Evolutionary conservation across 495 filamentous ascomycete genomes (phyloP).

Genomic region (Clohesyomyces aquaticus): DNA sequence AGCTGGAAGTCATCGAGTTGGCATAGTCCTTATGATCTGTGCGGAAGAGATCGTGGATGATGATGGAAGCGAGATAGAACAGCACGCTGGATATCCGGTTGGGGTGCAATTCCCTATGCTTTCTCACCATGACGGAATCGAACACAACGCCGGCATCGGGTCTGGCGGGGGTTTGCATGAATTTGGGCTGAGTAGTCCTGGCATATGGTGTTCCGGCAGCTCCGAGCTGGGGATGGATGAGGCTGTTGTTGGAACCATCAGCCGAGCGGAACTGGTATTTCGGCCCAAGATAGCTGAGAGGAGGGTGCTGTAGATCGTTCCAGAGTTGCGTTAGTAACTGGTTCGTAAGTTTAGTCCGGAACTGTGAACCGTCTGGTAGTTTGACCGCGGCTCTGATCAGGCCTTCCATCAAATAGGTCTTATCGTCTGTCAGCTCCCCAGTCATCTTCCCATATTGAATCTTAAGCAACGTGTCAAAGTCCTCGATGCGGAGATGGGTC

Average conservation of each 20-base stretch:
- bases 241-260: constrained; percentile 72
- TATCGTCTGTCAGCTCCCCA: constrained; percentile 46
- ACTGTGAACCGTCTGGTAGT: constrained; percentile 59
- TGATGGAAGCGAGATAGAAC: constrained; percentile 87
- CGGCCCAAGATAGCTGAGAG: constrained; percentile 59
- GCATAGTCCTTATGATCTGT: constrained; percentile 60
- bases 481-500: constrained; percentile 48
- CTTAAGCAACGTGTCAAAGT: constrained; percentile 49
- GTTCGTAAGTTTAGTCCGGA: constrained; percentile 59
- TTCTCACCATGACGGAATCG: constrained; percentile 70
- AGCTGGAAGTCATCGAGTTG: constrained; percentile 77
- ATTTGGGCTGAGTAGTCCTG: constrained; percentile 67
- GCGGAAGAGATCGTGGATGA: constrained; percentile 79
- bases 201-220: constrained; percentile 69
- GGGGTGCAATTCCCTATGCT: constrained; percentile 65
- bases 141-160: constrained; percentile 81
- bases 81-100: constrained; percentile 85
- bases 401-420: constrained; percentile 61
- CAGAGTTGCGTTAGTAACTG: constrained; percentile 66
- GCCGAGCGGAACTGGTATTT: constrained; percentile 66
- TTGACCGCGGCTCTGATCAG: constrained; percentile 54
- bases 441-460: constrained; percentile 41
- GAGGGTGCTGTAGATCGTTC: constrained; percentile 71
- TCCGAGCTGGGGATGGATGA: constrained; percentile 68
- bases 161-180: constrained; percentile 63